phyloP scores from a whole-genome alignment of 352 stramenopile genomes.

The Phytophthora macrochlamydospora region DNA sequence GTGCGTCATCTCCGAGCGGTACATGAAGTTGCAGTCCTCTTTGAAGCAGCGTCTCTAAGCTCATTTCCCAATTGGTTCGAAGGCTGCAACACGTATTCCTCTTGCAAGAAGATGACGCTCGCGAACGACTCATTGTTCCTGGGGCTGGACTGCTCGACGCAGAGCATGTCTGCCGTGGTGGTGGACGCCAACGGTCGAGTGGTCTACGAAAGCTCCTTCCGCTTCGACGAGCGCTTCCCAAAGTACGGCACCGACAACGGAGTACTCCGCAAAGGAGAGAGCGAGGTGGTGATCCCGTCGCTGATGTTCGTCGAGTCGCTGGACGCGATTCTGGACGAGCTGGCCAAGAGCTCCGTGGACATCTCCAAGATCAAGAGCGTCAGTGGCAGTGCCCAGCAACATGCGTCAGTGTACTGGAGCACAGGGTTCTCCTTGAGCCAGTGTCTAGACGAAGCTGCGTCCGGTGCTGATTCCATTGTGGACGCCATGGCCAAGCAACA shows the following conservation, averaged over 20 bases:
- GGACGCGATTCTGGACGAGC: constrained; percentile 62
- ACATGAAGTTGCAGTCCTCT: constrained; percentile 11
- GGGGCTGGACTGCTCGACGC: constrained; percentile 84
- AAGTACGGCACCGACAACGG: constrained; percentile 72
- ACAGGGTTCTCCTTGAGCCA: constrained; percentile 47
- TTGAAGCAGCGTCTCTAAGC: not conserved
- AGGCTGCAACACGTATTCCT: not conserved
- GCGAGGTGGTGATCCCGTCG: constrained; percentile 68
- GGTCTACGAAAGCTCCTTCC: constrained; percentile 61
- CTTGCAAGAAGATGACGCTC: constrained; percentile 10
- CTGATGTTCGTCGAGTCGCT: constrained; percentile 84
- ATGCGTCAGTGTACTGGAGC: constrained; percentile 82
- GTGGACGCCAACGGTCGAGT: constrained; percentile 43
- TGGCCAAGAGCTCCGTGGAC: constrained; percentile 35
- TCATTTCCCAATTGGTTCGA: constrained; percentile 23
- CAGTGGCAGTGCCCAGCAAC: constrained; percentile 83
- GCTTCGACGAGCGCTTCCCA: constrained; percentile 74
- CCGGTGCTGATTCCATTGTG: constrained; percentile 16
- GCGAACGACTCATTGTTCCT: constrained; percentile 46
- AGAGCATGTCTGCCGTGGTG: constrained; percentile 83
- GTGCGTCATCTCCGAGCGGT: constrained; percentile 16
- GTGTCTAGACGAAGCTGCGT: constrained; percentile 36
- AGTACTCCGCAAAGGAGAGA: constrained; percentile 53
- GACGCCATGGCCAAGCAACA: constrained; percentile 30
- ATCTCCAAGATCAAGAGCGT: constrained; percentile 60